Conservation (phyloP, 2,329 filamentous ascomycete genomes). For the Clonostachys chloroleuca region DNA sequence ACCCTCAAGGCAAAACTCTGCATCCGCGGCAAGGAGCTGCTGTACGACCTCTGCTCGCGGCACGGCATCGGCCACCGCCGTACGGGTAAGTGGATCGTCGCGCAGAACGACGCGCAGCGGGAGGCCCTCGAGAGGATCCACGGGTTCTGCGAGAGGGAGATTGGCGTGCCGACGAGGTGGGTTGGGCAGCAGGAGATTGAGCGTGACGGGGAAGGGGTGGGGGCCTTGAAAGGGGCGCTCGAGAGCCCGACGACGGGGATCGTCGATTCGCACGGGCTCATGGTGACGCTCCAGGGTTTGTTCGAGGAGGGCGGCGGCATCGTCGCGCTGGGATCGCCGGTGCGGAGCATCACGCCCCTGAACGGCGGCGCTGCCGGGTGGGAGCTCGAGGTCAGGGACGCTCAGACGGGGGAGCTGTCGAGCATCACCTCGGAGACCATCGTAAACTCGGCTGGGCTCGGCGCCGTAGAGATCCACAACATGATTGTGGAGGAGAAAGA, state of each 20-base stretch:
- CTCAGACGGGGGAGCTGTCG: constrained; percentile 36
- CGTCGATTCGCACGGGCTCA: constrained; percentile 79
- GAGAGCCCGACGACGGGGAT: constrained; percentile 87
- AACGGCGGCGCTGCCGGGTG: constrained; percentile 50
- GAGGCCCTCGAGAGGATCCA: constrained; percentile 52
- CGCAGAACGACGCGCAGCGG: constrained; percentile 70
- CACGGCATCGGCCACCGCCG: constrained; percentile 66
- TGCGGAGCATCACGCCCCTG: constrained; percentile 54
- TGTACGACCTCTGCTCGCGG: constrained; percentile 73
- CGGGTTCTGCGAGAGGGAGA: constrained; percentile 28
- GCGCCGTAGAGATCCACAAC: constrained; percentile 74
- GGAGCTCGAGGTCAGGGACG: constrained; percentile 54
- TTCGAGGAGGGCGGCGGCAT: constrained; percentile 77
- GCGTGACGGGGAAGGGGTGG: constrained; percentile 68
- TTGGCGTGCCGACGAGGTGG: constrained; percentile 68
- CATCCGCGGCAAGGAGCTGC: constrained; percentile 66
- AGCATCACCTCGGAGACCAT: constrained; percentile 71
- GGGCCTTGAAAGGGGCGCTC: constrained; percentile 68
- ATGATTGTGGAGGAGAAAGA: constrained; percentile 62
- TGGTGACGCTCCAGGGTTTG: constrained; percentile 72
- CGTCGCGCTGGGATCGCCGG: constrained; percentile 63
- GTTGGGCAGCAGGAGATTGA: constrained; percentile 58
- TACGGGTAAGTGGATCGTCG: constrained; percentile 92
- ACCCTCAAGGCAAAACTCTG: constrained; percentile 84
- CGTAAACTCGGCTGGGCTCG: constrained; percentile 82